These are phyloP conservation scores for Hyaloscypha variabilis DNA, from an alignment of 495 filamentous ascomycete genomes.

Conservation along the genomic window DNA sequence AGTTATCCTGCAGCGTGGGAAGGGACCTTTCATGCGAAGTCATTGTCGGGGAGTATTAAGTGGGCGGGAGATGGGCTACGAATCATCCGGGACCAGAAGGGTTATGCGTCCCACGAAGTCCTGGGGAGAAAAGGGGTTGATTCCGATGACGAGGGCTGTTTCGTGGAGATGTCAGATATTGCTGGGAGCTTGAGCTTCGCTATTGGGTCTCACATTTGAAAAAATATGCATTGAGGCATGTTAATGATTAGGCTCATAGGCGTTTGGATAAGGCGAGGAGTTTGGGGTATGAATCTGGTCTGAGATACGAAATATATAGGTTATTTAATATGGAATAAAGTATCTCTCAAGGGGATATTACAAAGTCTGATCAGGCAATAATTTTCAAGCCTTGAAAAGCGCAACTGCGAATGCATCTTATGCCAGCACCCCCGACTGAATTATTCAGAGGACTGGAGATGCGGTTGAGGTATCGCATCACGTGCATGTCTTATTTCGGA, in stretches of 20 bases:
- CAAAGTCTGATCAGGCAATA: not conserved
- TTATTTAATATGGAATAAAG: not conserved
- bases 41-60: slow-evolving; percentile 19
- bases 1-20: slow-evolving; percentile 28
- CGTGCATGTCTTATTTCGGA: slow-evolving; percentile 10
- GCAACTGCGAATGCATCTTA: not conserved
- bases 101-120: slow-evolving; percentile 22
- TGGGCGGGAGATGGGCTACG: slow-evolving; percentile 20
- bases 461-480: not conserved
- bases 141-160: slow-evolving; percentile 16
- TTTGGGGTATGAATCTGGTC: not conserved
- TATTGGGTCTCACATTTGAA: not conserved
- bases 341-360: not conserved
- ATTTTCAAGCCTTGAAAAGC: not conserved
- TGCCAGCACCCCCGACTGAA: not conserved
- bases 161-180: slow-evolving; percentile 16
- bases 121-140: slow-evolving; percentile 24
- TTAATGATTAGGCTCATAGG: not conserved
- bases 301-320: not conserved
- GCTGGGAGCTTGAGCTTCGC: slow-evolving; percentile 10
- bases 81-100: slow-evolving; percentile 23
- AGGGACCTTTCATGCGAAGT: slow-evolving; percentile 22
- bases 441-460: too few relatives aligned
- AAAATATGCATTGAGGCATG: not conserved
- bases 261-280: not conserved